Evolutionary conservation across 2,329 filamentous ascomycete species (phyloP).

Genomic region (Akanthomyces muscarius): DNA sequence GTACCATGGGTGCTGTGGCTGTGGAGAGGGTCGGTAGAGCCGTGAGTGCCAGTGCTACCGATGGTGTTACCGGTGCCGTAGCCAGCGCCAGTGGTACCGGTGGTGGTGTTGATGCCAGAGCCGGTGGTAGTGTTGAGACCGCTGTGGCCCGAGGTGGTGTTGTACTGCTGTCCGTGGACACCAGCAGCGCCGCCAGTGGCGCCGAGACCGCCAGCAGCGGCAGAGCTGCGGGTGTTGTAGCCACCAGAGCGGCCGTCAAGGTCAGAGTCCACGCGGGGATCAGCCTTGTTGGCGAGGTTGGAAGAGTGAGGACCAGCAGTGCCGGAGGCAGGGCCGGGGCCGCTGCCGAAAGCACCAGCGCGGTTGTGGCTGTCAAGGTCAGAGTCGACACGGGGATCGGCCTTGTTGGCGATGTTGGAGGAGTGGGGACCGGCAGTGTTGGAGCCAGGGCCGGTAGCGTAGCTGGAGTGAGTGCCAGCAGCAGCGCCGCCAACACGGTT

Average conservation of each 20-base stretch:
- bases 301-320: constrained; percentile 39
- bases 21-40: constrained; percentile 31
- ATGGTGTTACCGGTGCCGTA: constrained; percentile 26
- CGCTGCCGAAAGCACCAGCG: constrained; percentile 14
- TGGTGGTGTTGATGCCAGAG: constrained; percentile 12
- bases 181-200: constrained; percentile 26
- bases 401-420: constrained; percentile 42
- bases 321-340: constrained; percentile 19
- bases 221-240: constrained; percentile 20
- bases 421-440: constrained; percentile 37
- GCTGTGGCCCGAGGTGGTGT: constrained; percentile 27
- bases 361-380: constrained; percentile 39
- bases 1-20: neutral
- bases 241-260: constrained; percentile 32
- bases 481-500: constrained; percentile 18
- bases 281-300: constrained; percentile 43
- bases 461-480: constrained; percentile 6
- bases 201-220: constrained; percentile 15
- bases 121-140: neutral
- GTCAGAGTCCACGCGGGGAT: constrained; percentile 51
- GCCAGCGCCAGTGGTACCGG: constrained; percentile 2
- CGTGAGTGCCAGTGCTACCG: constrained; percentile 30
- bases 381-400: constrained; percentile 49
- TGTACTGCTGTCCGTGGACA: constrained; percentile 31
- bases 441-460: constrained; percentile 20